Base-by-base conservation (phyloP, 805 yeast genomes). In the Candida railenensis region DNA sequence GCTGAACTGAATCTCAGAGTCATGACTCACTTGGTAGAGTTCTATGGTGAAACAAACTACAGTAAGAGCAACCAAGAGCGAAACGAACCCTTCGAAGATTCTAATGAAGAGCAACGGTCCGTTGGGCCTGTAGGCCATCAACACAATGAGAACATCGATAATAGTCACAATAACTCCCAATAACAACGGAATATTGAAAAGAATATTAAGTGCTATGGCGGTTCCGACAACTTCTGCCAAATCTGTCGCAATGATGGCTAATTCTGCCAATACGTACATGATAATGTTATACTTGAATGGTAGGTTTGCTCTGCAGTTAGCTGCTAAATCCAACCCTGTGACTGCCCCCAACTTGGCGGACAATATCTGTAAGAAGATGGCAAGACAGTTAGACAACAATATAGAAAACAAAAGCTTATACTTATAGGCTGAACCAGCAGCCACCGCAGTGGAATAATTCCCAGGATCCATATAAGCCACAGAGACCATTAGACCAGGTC, bases 391-490 rank as follows among this genome's bases (percentile, higher is more conserved):
- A 4, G 96, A 84, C 21, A 91, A 66, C 32, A 90, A 69, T 16
- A 92, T 79, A 19, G 91, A 82, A 61, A 90, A 91, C 25, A 92
- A 65, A 30, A 91, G 71, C 48, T 87, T 84, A 63, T 85, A 92
- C 53, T 85, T 81, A 62, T 86, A 89, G 22, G 88, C 85, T 28
- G 96, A 85, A n/a, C 96, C 96, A 1, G 95, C 94, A 7, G 94
- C 87, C 12, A 92, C 96, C 8, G 94, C 96, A 1, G 97, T 89
- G 34, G 96, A 86, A 66, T 91, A 92, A 67, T 94, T 92, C 3
- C 99, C 99, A 0, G 99, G 98, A 58, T 92, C 98, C 89, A 94
- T 89, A 63, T 91, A 94, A 0, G 97, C 92, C 30, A 92, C 96
- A 3, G 91, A 79, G 2, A 94, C 96, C 96, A 92, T 86, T 41